Percentiles rank a stretch among this genome's conserved stretches.
These are phyloP conservation scores for Eudorina sp. DNA, from an alignment of 139 green algal genomes.

Conservation along the genomic window DNA sequence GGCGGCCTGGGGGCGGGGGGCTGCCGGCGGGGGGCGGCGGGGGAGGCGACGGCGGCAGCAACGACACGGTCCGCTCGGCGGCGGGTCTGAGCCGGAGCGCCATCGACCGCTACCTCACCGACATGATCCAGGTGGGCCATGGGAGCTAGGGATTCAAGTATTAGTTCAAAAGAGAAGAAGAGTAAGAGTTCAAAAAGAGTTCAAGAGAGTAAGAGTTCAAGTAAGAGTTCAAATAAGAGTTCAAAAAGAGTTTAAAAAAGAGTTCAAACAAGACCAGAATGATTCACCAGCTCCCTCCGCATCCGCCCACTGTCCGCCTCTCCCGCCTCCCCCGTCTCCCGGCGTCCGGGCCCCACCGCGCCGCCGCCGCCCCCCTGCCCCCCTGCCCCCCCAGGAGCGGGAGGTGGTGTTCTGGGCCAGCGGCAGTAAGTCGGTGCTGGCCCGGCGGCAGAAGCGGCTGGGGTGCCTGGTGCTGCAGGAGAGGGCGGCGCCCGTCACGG, in stretches of 20 bases:
- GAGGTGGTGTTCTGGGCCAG: slow-evolving; percentile 66
- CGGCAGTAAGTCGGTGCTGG: slow-evolving; percentile 63
- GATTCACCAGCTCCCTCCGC: too few species aligned
- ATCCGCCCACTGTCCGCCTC: too few species aligned
- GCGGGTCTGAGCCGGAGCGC: slow-evolving; percentile 55
- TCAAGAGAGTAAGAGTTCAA: too few species aligned
- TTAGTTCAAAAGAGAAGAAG: not conserved
- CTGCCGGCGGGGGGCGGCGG: not conserved
- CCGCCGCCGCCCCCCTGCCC: too few species aligned
- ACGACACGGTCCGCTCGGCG: slow-evolving; percentile 63
- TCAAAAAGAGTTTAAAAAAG: too few species aligned
- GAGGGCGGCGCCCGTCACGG: slow-evolving; percentile 37
- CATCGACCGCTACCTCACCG: slow-evolving; percentile 49
- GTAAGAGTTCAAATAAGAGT: too few species aligned
- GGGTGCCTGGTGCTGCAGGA: slow-evolving; percentile 67
- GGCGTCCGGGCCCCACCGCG: too few species aligned
- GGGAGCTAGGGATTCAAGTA: not conserved
- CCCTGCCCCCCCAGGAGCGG: slow-evolving; percentile 10
- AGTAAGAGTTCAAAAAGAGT: too few species aligned
- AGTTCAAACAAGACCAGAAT: too few species aligned
- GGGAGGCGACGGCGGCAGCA: slow-evolving; percentile 48
- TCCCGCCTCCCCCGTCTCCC: too few species aligned
- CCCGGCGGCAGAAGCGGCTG: slow-evolving; percentile 56
- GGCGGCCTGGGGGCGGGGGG: slow-evolving; percentile 33
- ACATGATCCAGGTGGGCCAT: slow-evolving; percentile 45